Base-by-base conservation (phyloP, 2,329 filamentous ascomycete genomes). In the Cytospora paraplurivora region DNA sequence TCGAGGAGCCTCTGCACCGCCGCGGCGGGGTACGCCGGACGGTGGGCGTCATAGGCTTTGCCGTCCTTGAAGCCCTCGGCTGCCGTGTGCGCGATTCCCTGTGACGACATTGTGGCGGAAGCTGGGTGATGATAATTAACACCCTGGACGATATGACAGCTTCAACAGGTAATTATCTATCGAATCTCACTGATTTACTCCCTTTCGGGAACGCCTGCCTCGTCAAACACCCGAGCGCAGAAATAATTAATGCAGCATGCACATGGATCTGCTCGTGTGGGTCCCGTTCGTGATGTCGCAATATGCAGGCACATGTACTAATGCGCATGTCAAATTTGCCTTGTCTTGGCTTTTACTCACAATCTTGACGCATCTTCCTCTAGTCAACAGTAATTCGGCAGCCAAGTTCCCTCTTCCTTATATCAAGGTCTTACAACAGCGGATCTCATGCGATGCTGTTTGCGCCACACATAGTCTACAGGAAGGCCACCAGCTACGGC, bases 31-130 rank as follows among this genome's bases (percentile, higher is more conserved):
- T 92, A 92, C 0, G 85, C 85, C 1, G 90, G 90, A 15, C 90
- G 84, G 72, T 92, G 79, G 47, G 81, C 74, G 71, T 92, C 88
- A 73, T 93, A 92, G 27, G 80, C 78, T 2, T 79, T 72, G 19
- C 88, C 88, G 67, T 90, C 80, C 67, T 82, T 77, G 74, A 92
- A 92, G 62, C 88, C 88, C 58, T 88, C 80, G 7, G 73, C 70
- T 53, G 79, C 79, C 4, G 66, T 71, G 10, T 65, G 52, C 27
- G 71, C 68, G 54, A 74, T 69, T 33, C 41, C 37, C n/a, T 17
- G 49, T 35, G 57, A 37, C 17, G 60, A 63, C 64, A 63, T 66
- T 13, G 35, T 58, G 38, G 41, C 1, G 11, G 21, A 1, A 19
- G 38, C 21, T 15, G 2, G 27, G 35, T n/a, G n/a, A 32, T 27